phyloP scores from a whole-genome alignment of 106 monocot species.

The Cymbidium sinense region DNA sequence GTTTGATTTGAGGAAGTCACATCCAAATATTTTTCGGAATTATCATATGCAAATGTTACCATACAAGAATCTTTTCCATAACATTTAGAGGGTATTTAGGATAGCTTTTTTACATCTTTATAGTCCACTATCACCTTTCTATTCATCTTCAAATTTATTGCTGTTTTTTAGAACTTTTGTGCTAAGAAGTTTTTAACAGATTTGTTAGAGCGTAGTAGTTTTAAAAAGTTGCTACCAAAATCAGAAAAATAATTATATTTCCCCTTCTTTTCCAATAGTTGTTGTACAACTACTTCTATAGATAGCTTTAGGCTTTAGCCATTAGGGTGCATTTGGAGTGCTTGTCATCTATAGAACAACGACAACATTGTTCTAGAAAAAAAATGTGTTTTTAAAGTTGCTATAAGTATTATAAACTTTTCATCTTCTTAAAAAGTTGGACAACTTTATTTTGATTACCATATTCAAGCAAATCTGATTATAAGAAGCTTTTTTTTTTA shows the following conservation, averaged over 20 bases:
- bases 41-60: not conserved
- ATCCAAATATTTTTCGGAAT: not conserved
- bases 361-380: too few relatives aligned
- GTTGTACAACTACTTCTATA: too few relatives aligned
- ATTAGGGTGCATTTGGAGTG: too few relatives aligned
- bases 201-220: not conserved
- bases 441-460: too few relatives aligned
- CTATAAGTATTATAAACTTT: too few relatives aligned
- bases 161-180: not conserved
- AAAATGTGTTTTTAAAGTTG: too few relatives aligned
- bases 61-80: not conserved
- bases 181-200: not conserved
- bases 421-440: too few relatives aligned
- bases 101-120: not conserved
- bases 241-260: not conserved
- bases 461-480: too few relatives aligned
- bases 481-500: too few relatives aligned
- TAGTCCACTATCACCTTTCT: not conserved
- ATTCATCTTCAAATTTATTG: not conserved
- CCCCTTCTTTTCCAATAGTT: too few relatives aligned
- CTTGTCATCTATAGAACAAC: too few relatives aligned
- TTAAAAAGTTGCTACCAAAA: not conserved
- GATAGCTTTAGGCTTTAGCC: too few relatives aligned
- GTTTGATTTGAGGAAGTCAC: not conserved
- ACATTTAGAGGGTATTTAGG: not conserved